Conservation (phyloP, 2,329 filamentous ascomycete species). For the Epichloe uncinata region DNA sequence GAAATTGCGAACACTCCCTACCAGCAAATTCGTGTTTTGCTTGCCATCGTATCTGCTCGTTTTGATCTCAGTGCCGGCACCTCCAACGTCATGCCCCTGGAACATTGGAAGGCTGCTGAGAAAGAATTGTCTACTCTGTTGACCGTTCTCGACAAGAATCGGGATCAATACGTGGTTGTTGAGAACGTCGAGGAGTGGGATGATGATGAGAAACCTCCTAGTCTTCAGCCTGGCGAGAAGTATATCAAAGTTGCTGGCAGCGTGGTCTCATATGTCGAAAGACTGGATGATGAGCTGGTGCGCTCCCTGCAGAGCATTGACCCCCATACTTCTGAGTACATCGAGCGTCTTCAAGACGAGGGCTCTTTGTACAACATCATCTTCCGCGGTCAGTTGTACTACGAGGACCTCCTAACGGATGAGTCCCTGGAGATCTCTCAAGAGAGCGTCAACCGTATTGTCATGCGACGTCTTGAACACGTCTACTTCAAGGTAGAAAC, state of each 20-base stretch:
- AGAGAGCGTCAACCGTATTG: slow-evolving; percentile 80
- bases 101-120: slow-evolving; percentile 94
- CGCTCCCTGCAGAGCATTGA: slow-evolving; percentile 96
- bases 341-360: slow-evolving; percentile 88
- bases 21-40: slow-evolving; percentile 82
- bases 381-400: slow-evolving; percentile 77
- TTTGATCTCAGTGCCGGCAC: slow-evolving; percentile 81
- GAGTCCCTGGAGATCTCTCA: slow-evolving; percentile 60
- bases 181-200: slow-evolving; percentile 98
- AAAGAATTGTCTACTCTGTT: slow-evolving; percentile 72
- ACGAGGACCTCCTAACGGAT: slow-evolving; percentile 65
- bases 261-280: slow-evolving; percentile 86
- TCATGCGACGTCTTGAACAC: slow-evolving; percentile 91
- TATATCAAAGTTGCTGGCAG: slow-evolving; percentile 88
- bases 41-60: slow-evolving; percentile 82
- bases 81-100: slow-evolving; percentile 73
- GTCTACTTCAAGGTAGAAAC: slow-evolving; percentile 83
- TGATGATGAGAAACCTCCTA: slow-evolving; percentile 88
- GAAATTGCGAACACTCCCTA: slow-evolving; percentile 86
- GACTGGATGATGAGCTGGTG: slow-evolving; percentile 92
- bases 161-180: slow-evolving; percentile 63
- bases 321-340: slow-evolving; percentile 96
- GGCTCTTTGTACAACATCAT: slow-evolving; percentile 83
- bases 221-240: slow-evolving; percentile 57
- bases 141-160: slow-evolving; percentile 63